These are phyloP conservation scores for Cyclanthera cordifolia DNA, from an alignment of 306 rosid species.

Conservation along the genomic window DNA sequence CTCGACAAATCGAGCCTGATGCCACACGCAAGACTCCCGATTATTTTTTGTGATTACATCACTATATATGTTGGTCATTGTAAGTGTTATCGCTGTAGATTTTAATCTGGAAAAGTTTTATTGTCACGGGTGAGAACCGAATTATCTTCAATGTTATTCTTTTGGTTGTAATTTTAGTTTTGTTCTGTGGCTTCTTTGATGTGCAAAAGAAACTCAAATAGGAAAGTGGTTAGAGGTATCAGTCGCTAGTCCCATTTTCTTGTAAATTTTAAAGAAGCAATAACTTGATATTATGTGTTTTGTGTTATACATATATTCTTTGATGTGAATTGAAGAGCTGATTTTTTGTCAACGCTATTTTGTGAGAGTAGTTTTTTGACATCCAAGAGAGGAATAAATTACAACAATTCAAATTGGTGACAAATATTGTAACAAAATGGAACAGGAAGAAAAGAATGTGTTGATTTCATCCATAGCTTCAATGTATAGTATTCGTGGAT, in stretches of 20 bases:
- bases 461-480: not conserved
- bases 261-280: slow-evolving; percentile 73
- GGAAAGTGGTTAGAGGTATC: not conserved
- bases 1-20: slow-evolving; percentile 95
- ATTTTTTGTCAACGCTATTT: slow-evolving; percentile 1
- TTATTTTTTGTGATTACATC: slow-evolving; percentile 71
- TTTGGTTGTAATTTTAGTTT: slow-evolving; percentile 56
- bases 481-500: not conserved
- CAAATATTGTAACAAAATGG: too few species aligned
- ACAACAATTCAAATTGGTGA: not conserved
- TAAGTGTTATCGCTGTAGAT: slow-evolving; percentile 53
- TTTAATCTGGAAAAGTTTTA: slow-evolving; percentile 34
- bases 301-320: slow-evolving; percentile 13
- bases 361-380: not conserved
- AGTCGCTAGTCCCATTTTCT: slow-evolving; percentile 32
- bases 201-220: slow-evolving; percentile 42
- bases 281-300: slow-evolving; percentile 22
- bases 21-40: slow-evolving; percentile 96
- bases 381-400: not conserved
- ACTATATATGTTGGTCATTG: slow-evolving; percentile 41
- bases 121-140: slow-evolving; percentile 39
- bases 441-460: not conserved
- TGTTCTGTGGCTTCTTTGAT: slow-evolving; percentile 46
- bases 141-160: slow-evolving; percentile 65
- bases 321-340: not conserved